Base-by-base conservation (phyloP, 768 basidiomycete genomes). In the Dacryopinax primogenitus region DNA sequence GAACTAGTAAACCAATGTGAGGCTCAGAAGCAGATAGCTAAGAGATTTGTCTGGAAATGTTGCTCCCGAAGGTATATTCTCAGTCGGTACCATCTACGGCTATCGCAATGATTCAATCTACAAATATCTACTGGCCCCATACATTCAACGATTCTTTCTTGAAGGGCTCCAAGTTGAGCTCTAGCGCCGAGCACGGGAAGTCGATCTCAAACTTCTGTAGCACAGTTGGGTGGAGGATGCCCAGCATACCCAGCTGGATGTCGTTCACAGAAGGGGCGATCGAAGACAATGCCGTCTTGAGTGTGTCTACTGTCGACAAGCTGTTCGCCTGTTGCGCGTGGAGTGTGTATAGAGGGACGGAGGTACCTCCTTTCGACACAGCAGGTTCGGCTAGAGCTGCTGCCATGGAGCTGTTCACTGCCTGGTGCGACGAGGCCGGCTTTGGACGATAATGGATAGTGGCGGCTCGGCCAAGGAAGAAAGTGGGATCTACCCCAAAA, bases 151-250 rank as follows among this genome's bases (percentile, higher is more conserved):
- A 80, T 69, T 81, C 79, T 75, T 86, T 89, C 78, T 88, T 86
- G 81, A 99, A 92, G n/a, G 90, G 90, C 75, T 97, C 94, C 47
- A 97, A 80, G 33, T 86, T 87, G 75, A 99, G 92, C 80, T 99
- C 95, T 65, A 99, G 77, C 6, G 87, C 87, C 34, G 94, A 97
- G 77, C 94, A 97, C 21, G 95, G 95, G 77, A 90, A 94, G 41
- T 82, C 83, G 67, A 98, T 87, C 75, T 98, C 94, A 75, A 95
- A 99, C 72, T 91, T 92, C 70, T 85, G 84, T 65, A 99, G 78
- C 2, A 98, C 96, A 4, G 78, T 82, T 9, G 96, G 96, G 75
- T 99, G 95, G 63, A 99, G 78, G 70, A 97, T 90, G 32, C 96
- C 96, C 66, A 99, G 78, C n/a, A 80, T 83, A 44, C 96, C 96